phyloP scores from a whole-genome alignment of 495 filamentous ascomycete species.

The Neurospora tetraspora region DNA sequence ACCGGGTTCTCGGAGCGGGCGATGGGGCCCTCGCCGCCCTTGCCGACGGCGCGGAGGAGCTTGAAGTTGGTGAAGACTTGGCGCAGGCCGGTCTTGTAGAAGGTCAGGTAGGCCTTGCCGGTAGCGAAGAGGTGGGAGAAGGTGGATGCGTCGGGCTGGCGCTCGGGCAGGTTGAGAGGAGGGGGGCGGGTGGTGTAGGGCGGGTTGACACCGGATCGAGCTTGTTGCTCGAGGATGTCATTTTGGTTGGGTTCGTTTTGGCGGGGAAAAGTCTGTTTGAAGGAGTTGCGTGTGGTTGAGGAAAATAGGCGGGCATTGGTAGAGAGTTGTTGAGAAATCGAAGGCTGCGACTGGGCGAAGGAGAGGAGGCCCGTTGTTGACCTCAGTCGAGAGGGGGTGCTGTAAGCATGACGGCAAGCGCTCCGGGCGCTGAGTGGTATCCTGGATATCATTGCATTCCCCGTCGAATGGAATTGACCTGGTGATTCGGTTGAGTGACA shows the following conservation, averaged over 20 bases:
- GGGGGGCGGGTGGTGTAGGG: conserved; percentile 50
- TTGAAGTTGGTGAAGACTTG: conserved; percentile 53
- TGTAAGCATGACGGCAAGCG: background rate
- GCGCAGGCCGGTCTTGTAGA: conserved; percentile 80
- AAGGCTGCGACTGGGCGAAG: background rate
- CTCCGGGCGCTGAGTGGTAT: background rate
- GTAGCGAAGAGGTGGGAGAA: conserved; percentile 36
- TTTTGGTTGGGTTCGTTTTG: background rate
- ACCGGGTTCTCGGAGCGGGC: conserved; percentile 12
- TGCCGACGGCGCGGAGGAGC: conserved; percentile 31
- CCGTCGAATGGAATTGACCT: background rate
- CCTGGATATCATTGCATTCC: conserved; percentile 7
- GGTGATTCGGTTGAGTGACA: background rate
- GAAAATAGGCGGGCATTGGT: background rate
- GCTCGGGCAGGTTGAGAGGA: conserved; percentile 41
- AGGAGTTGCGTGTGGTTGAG: background rate
- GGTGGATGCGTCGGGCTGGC: conserved; percentile 22
- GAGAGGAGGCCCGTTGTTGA: background rate
- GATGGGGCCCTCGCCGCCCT: conserved; percentile 2
- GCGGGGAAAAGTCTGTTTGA: background rate
- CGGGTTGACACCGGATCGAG: conserved; percentile 39
- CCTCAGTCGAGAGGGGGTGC: background rate
- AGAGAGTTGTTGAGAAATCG: background rate
- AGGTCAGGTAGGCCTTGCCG: conserved; percentile 54
- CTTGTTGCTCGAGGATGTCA: background rate